Evolutionary conservation across 306 rosid genomes (phyloP), one percentile per base, ranked within the genome.

Genomic region (Benincasa hispida): DNA sequence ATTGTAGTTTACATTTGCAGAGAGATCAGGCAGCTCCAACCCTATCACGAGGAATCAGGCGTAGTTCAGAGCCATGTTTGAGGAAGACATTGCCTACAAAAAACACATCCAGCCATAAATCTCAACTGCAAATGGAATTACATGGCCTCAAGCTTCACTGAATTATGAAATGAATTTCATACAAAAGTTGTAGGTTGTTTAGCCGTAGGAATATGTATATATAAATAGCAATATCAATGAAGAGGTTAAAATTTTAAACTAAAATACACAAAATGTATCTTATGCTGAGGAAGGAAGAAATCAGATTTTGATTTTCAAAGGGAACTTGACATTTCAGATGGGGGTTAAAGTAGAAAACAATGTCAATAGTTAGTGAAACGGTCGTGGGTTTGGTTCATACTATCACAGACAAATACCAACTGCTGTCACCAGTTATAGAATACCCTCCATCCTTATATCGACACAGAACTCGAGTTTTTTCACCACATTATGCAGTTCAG

Each of bases 11-110:
- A 80, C 59, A 67, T 59, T 45, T 57, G 19, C 39, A 79, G 42
- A 11, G 42, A 11, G 48, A 68, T 79, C 75, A 60, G 30, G 27
- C 62, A 48, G 89, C 85, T 81, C 91, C 91, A 53, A 88, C 89
- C 76, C 91, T 80, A 69, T 85, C 87, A 10, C 91, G 89, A 77
- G 89, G 91, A 76, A 88, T 86, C 72, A 88, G 85, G 76, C 91
- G 91, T 28, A 86, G 78, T 75, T 88, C 89, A 0, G 89, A 85
- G 63, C 91, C 91, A 76, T 88, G 91, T 78, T 88, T 88, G 56
- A 88, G 91, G 82, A 88, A 88, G 51, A 88, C 89, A 77, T 88
- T 88, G 28, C 91, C 91, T 88, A 77, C 69, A 82, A 41, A 78
- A 78, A 28, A 68, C 57, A 72, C 45, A 57, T 25, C 39, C 34